Evolutionary conservation across 768 basidiomycete genomes (phyloP).

Genomic region (Melanogaster broomeanus): DNA sequence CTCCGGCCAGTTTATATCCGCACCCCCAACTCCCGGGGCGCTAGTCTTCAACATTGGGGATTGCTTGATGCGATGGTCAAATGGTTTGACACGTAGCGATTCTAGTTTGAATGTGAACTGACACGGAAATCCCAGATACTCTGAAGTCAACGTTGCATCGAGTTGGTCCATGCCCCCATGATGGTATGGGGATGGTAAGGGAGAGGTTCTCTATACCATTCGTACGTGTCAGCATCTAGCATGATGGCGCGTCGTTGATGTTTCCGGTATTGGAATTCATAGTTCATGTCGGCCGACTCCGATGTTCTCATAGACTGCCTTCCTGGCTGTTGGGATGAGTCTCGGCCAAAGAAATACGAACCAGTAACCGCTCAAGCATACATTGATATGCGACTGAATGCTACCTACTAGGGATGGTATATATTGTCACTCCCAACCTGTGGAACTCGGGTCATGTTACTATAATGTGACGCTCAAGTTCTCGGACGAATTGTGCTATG

Average conservation of each 20-base stretch:
- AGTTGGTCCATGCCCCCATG: constrained; percentile 43
- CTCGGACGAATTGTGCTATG: too few relatives aligned
- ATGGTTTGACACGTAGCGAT: constrained; percentile 10
- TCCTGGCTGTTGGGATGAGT: constrained; percentile 50
- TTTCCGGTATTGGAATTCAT: constrained; percentile 27
- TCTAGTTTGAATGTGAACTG: not conserved
- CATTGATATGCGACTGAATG: constrained; percentile 39
- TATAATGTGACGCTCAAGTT: too few relatives aligned
- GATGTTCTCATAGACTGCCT: constrained; percentile 48
- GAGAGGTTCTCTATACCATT: constrained; percentile 66
- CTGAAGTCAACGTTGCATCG: constrained; percentile 48
- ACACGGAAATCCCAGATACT: constrained; percentile 16
- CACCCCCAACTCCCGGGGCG: constrained; percentile 45
- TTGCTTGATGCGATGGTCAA: constrained; percentile 50
- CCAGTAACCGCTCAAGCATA: constrained; percentile 44
- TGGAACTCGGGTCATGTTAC: too few relatives aligned
- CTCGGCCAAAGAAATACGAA: constrained; percentile 50
- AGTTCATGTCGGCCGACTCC: constrained; percentile 34
- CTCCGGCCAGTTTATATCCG: constrained; percentile 45
- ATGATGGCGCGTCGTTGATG: not conserved
- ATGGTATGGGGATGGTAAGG: constrained; percentile 38
- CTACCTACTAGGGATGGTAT: constrained; percentile 31
- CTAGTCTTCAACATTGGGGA: constrained; percentile 55
- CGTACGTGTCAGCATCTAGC: constrained; percentile 31
- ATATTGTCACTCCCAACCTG: too few relatives aligned